These are phyloP conservation scores for Chalciporus piperatus DNA, from an alignment of 768 basidiomycete species.

Conservation along the genomic window DNA sequence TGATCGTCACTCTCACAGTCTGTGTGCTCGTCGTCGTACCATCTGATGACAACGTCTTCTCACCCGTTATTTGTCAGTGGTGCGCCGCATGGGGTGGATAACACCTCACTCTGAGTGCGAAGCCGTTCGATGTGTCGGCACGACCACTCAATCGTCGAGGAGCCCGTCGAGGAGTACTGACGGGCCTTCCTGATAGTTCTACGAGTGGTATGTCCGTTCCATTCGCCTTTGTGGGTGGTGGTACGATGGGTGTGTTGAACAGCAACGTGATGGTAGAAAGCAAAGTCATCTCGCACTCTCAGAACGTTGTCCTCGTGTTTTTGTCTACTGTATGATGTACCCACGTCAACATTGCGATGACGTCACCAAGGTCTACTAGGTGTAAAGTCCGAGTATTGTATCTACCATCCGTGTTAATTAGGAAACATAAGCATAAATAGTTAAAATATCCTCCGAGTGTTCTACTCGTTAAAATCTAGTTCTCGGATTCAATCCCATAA, in stretches of 20 bases:
- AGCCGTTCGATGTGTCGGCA: slow-evolving; percentile 2
- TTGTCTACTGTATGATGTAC: not conserved
- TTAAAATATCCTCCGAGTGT: too few species aligned
- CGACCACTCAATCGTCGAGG: not conserved
- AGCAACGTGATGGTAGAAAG: slow-evolving; percentile 16
- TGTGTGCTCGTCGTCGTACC: slow-evolving; percentile 13
- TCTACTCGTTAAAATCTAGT: too few species aligned
- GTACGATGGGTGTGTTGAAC: slow-evolving; percentile 24
- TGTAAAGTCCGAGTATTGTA: too few species aligned
- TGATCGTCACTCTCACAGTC: slow-evolving; percentile 5
- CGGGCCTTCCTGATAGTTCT: slow-evolving; percentile 12
- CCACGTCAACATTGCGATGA: slow-evolving; percentile 11
- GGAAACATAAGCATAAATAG: too few species aligned
- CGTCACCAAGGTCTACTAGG: slow-evolving; percentile 1
- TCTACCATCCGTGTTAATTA: too few species aligned
- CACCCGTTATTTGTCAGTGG: not conserved
- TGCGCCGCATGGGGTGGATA: not conserved
- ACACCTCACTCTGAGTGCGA: slow-evolving; percentile 15
- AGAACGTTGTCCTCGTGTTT: too few species aligned
- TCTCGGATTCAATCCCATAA: too few species aligned
- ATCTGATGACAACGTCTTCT: slow-evolving; percentile 6
- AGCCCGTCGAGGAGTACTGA: not conserved
- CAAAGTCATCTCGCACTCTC: slow-evolving; percentile 6
- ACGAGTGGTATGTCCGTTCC: slow-evolving; percentile 16
- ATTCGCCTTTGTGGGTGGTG: not conserved